phyloP scores from a whole-genome alignment of 176 grass and related monocot genomes.

The Themeda triandra region DNA sequence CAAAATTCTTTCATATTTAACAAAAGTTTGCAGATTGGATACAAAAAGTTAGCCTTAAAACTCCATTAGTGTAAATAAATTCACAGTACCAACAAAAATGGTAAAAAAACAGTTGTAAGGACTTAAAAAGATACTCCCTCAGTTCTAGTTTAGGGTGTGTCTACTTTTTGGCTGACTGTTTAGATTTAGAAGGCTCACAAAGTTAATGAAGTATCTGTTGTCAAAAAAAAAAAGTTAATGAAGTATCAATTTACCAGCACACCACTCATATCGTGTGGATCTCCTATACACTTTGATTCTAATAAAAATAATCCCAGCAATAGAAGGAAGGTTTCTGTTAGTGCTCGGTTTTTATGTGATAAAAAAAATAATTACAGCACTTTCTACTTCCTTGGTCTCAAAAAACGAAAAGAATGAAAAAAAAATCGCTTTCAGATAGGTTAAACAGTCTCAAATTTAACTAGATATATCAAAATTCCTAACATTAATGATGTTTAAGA shows the following conservation, averaged over 20 bases:
- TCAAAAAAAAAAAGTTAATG: no score
- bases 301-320: no score
- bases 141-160: not conserved
- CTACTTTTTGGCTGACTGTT: not conserved
- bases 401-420: no score
- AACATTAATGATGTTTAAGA: no score
- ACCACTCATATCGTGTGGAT: not conserved
- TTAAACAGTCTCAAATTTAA: no score
- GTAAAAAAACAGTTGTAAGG: not conserved
- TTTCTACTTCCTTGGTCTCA: no score
- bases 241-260: not conserved
- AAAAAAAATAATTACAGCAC: no score
- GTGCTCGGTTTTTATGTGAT: no score
- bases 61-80: not conserved
- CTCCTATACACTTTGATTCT: no score
- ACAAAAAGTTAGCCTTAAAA: not conserved
- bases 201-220: not conserved
- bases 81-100: not conserved
- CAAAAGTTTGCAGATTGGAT: not conserved
- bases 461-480: no score
- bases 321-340: no score
- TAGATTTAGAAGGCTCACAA: not conserved
- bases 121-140: not conserved
- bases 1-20: constrained; percentile 4
- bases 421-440: no score